Evolutionary conservation across 1,284 basidiomycete species (phyloP).

Genomic region (Stereum hirsutum): DNA sequence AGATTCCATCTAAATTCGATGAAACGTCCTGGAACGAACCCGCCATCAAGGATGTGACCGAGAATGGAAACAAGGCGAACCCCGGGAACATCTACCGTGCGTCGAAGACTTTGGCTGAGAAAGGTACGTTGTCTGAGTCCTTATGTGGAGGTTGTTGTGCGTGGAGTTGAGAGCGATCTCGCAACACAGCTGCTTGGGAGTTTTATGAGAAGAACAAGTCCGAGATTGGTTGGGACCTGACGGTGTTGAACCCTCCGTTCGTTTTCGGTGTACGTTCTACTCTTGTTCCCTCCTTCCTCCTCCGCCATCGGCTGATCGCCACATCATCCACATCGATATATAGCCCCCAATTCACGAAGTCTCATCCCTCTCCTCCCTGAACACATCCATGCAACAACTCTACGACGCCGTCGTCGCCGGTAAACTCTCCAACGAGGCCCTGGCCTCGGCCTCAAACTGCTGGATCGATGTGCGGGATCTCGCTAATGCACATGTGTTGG

Average conservation of each 20-base stretch:
- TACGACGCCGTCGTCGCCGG: constrained; percentile 24
- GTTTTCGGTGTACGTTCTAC: constrained; percentile 22
- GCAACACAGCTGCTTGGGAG: constrained; percentile 37
- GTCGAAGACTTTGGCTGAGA: constrained; percentile 67
- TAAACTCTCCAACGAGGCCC: constrained; percentile 4
- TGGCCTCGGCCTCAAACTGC: constrained; percentile 1
- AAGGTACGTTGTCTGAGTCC: constrained; percentile 25
- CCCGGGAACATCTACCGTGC: constrained; percentile 40
- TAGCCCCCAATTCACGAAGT: constrained; percentile 44
- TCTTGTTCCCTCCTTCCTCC: constrained; percentile 1
- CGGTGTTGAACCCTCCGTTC: constrained; percentile 46
- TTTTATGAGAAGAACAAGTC: constrained; percentile 47
- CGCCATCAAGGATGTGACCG: constrained; percentile 40
- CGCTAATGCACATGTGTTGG: constrained; percentile 41
- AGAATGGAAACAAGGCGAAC: constrained; percentile 38
- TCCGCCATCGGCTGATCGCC: neutral
- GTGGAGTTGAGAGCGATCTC: no score
- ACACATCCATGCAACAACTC: constrained; percentile 35
- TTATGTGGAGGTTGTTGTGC: neutral
- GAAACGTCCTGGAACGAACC: constrained; percentile 62
- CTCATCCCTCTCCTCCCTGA: constrained; percentile 32
- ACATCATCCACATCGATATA: neutral
- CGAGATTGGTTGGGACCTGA: constrained; percentile 41
- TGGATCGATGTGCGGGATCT: constrained; percentile 54
- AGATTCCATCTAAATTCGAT: constrained; percentile 17